These are phyloP conservation scores for Lagerstroemia speciosa DNA, from an alignment of 345 rosid genomes.

Conservation along the genomic window DNA sequence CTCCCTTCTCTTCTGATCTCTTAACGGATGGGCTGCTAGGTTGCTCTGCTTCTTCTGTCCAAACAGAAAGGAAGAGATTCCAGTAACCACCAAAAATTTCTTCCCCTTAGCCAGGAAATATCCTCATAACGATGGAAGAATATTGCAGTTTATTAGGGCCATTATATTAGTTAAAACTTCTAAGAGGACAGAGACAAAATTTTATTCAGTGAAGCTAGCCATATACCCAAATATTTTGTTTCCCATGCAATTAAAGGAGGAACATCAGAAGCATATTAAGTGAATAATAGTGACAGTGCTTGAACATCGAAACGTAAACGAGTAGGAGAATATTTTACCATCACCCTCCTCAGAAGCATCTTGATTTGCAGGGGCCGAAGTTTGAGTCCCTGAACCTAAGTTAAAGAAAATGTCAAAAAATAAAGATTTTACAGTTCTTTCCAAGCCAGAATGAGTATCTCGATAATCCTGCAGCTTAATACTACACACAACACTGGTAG, in stretches of 20 bases:
- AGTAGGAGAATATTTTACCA: conserved; percentile 32
- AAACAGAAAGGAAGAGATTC: conserved; percentile 6
- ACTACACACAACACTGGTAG: background rate
- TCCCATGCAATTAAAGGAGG: background rate
- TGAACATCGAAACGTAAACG: background rate
- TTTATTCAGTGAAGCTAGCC: background rate
- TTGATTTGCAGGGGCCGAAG: conserved; percentile 18
- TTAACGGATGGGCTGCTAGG: conserved; percentile 94
- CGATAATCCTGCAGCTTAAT: background rate
- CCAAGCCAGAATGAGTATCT: background rate
- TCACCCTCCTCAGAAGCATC: conserved; percentile 36
- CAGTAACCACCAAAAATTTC: background rate
- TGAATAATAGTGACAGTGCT: background rate
- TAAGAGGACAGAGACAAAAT: background rate
- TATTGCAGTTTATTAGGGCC: background rate
- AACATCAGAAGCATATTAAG: conserved; percentile 1
- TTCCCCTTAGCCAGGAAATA: background rate
- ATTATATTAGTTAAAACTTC: background rate
- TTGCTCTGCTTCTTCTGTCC: conserved; percentile 62
- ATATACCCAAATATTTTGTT: background rate
- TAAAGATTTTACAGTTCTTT: background rate
- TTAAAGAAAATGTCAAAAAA: background rate
- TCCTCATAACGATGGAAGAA: background rate
- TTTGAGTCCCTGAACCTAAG: conserved; percentile 33
- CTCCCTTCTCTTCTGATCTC: conserved; percentile 81